phyloP scores from a whole-genome alignment of 805 yeast species.

The Brettanomyces anomalus region DNA sequence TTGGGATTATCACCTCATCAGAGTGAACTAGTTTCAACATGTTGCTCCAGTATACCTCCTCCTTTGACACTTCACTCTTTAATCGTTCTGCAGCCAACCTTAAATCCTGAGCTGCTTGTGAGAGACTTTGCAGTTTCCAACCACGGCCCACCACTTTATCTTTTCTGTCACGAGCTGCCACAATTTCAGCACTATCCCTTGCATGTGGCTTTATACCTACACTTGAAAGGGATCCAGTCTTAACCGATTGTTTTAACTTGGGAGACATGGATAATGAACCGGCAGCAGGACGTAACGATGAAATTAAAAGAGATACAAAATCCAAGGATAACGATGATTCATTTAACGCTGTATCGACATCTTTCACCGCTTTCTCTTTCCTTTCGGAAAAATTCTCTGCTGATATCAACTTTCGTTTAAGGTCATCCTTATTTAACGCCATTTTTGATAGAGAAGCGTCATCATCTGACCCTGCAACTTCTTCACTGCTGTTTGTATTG shows the following conservation, averaged over 20 bases:
- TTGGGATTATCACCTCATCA: constrained; percentile 60
- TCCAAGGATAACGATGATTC: constrained; percentile 86
- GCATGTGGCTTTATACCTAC: constrained; percentile 27
- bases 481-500: constrained; percentile 4
- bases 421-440: constrained; percentile 4
- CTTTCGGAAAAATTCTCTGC: constrained; percentile 37
- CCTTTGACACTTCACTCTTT: constrained; percentile 46
- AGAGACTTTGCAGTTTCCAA: constrained; percentile 74
- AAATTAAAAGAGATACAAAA: constrained; percentile 73
- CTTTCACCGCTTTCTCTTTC: constrained; percentile 43
- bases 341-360: constrained; percentile 63
- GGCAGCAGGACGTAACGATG: constrained; percentile 75
- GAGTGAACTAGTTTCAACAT: constrained; percentile 32
- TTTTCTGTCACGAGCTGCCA: constrained; percentile 9
- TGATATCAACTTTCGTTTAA: constrained; percentile 16
- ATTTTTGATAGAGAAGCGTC: not conserved
- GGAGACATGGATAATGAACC: constrained; percentile 87
- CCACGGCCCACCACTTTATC: constrained; percentile 49
- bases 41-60: constrained; percentile 60
- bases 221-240: constrained; percentile 63
- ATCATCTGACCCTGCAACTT: not conserved
- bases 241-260: constrained; percentile 61
- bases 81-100: constrained; percentile 43
- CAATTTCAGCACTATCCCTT: constrained; percentile 11
- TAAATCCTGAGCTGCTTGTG: constrained; percentile 44